phyloP scores from a whole-genome alignment of 2,329 filamentous ascomycete genomes.

The Penicillium sp. region DNA sequence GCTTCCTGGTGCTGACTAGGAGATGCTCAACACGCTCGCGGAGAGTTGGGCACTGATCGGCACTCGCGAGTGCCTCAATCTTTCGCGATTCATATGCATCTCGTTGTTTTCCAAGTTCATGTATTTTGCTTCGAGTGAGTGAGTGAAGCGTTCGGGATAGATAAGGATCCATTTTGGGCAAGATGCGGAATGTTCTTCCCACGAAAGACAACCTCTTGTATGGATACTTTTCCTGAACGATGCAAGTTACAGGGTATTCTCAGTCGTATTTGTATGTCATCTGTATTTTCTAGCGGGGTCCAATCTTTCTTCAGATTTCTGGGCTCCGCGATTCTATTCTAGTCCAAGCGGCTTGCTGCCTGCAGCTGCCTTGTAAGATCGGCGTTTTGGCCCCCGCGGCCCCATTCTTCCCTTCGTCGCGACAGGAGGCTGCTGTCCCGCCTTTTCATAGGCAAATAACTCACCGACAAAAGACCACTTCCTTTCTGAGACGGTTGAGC shows the following conservation, averaged over 20 bases:
- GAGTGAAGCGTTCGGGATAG: slow-evolving; percentile 17
- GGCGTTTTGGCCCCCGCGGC: neutral
- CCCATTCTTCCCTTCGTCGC: neutral
- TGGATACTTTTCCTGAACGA: no score
- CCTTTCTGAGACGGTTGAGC: no score
- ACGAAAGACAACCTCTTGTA: neutral
- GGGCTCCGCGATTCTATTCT: neutral
- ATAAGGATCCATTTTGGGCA: neutral
- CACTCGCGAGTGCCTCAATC: slow-evolving; percentile 14
- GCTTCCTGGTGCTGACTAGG: slow-evolving; percentile 14
- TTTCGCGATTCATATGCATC: slow-evolving; percentile 22
- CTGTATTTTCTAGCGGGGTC: neutral
- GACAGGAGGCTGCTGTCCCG: neutral
- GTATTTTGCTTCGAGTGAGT: slow-evolving; percentile 30
- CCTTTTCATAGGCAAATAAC: neutral
- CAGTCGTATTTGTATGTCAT: neutral
- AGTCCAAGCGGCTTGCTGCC: neutral
- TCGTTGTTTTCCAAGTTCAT: slow-evolving; percentile 31
- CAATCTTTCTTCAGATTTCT: neutral
- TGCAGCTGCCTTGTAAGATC: neutral
- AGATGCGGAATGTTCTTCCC: slow-evolving; percentile 1
- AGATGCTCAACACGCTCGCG: slow-evolving; percentile 8
- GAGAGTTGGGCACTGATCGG: slow-evolving; percentile 8
- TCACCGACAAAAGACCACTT: no score
- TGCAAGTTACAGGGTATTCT: no score